Base-by-base conservation (phyloP, 371 early-diverging fungal species). In the Furculomyces boomerangus region DNA sequence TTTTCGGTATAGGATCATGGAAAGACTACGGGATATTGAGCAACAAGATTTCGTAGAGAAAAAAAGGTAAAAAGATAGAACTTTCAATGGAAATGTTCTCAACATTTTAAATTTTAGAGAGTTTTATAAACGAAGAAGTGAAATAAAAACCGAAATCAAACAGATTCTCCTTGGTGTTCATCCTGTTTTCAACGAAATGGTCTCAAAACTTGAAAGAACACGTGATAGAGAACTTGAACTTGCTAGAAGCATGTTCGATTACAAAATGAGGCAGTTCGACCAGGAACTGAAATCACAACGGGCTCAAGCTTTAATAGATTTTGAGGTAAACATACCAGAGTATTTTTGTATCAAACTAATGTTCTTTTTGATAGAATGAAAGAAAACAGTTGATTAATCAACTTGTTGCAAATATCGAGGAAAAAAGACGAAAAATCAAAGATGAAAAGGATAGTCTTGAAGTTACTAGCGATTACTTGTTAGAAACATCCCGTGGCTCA, bases 401-500 rank as follows among this genome's bases (percentile, higher is more conserved):
- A 60, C 66, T 90, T 60, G 74, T 85, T 56, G 69, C 69, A 14
- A 76, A 70, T 14, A 65, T 90, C 30, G 88, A 90, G 52, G 85
- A 81, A 31, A 78, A 79, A 57, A 75, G 84, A 54, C 71, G 78
- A 30, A 83, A 81, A 50, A 62, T 88, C 39, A 76, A 77, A 28
- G 90, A 90, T 55, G 90, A 90, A 49, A 81, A 84, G 58, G 90
- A 88, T 50, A 82, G 78, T 61, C 70, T 81, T 66, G 87, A 86
- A 54, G 70, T 86, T 27, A 66, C 72, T 22, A 74, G 74, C 50
- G 80, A 41, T 32, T 29, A 26, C 30, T 14, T 57, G 10, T 26
- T 57, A 1, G 43, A 40, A 35, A 3, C 32, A 20, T 32, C 51
- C 8, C 20, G 32, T 32, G 40, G 46, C 13, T 57, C 63, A 28